Evolutionary conservation across 1,139 yeast species (phyloP), one percentile per base, ranked within the genome.

Genomic region (Sugiyamaella castrensis): DNA sequence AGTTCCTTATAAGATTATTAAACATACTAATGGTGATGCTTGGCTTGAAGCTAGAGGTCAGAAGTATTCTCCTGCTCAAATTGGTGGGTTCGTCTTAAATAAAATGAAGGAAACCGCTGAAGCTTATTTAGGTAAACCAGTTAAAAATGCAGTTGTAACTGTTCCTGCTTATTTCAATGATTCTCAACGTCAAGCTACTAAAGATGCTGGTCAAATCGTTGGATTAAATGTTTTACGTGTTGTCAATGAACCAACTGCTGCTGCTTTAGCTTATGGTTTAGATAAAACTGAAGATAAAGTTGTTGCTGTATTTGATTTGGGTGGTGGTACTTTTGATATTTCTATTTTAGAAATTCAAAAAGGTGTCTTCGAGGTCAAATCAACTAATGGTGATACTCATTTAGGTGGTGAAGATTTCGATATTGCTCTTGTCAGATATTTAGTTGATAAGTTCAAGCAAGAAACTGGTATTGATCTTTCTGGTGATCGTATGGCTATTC

Each of bases 221-320:
- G 98, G 98, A 55, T 77, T 91, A 67, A 89, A 89, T 75, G 96
- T 92, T 59, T 79, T 92, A 71, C 87, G 98, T 79, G 97, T 91
- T 62, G 96, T 91, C 60, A 92, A 91, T 78, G 98, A 91, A 77
- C 98, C 98, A 67, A 91, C 98, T 60, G 98, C 98, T 56, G 98
- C 98, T 61, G 98, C 98, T 52, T 77, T 91, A 64, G 98, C 98
- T 55, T 92, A 91, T 71, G 98, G 98, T 74, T 79, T 91, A 62
- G 98, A 91, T 71, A 84, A 84, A 77, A 79, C 79, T 60, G 84
- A 85, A 65, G 75, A 71, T 63, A 79, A 80, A 70, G 82, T 82
- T 57, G 88, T 86, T 57, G 91, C 92, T 52, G 94, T 85, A 58
- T 85, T 84, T 72, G 94, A 86, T 72, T 79, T 85, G 62, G 94